Evolutionary conservation across 1,139 yeast genomes (phyloP), one percentile per base, ranked within the genome.

Genomic region (Candida pseudoviswanathii): DNA sequence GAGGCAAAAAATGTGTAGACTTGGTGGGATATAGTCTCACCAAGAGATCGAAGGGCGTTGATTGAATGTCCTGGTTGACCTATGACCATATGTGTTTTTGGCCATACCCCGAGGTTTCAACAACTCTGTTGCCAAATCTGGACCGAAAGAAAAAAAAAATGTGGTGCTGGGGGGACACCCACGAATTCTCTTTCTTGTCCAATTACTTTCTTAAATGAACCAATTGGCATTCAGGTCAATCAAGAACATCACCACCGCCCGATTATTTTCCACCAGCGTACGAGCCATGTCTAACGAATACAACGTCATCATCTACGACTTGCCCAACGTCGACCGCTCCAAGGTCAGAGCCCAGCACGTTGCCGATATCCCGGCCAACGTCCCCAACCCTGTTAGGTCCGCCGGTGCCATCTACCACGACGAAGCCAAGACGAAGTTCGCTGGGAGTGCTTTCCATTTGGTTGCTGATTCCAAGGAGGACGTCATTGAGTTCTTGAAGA

Each of bases 291-390:
- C 69, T 49, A 60, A 59, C 47, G 90, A 85, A 65, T 85, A 86
- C 84, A 72, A 80, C 66, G 94, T 84, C n/a, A 75, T 85, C 56
- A 79, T 87, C 41, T 85, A 75, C 62, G 96, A 88, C 65, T 81
- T 81, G 60, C 88, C 89, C 44, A 83, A 82, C 34, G 66, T 80
- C 44, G 86, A 84, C 61, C 77, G 90, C 61, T 59, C 78, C 25
- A 64, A 73, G 10, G 76, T 76, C 42, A 81, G 94, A 63, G 73
- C 81, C 4, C 71, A 71, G 47, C 96, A 89, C 64, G 64, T 88
- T 32, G 78, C 78, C 21, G 79, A 67, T 2, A 78, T 86, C 49
- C 82, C 85, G 8, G 70, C 71, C 3, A 58, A 68, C 9, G 80
- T 84, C 46, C 63, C 71, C 10, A 89, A 90, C 1, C 71, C 77